Evolutionary conservation across 2,329 filamentous ascomycete species (phyloP).

Genomic region (Magnaporthiopsis incrustans): DNA sequence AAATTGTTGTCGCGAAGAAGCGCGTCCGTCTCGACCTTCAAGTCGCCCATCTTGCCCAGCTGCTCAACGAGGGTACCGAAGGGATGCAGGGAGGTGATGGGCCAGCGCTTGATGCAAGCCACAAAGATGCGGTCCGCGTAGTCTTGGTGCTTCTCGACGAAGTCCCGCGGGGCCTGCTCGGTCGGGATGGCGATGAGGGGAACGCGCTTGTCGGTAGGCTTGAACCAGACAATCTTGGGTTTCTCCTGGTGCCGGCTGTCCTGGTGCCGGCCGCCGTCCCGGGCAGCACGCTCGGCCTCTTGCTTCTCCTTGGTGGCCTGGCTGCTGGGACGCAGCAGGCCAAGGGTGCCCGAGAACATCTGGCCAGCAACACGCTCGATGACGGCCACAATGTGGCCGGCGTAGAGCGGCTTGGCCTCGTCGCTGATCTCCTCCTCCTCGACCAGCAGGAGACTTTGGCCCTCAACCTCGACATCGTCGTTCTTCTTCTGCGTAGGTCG

Average conservation of each 20-base stretch:
- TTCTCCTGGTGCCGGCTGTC: constrained; percentile 87
- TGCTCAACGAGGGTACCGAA: constrained; percentile 97
- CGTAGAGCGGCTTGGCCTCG: constrained; percentile 94
- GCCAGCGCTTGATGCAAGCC: constrained; percentile 98
- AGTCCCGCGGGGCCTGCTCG: constrained; percentile 93
- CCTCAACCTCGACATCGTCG: constrained; percentile 97
- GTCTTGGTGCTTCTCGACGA: constrained; percentile 96
- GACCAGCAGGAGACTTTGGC: constrained; percentile 90
- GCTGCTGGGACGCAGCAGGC: constrained; percentile 88
- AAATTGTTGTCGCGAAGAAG: constrained; percentile 98
- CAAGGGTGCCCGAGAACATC: constrained; percentile 97
- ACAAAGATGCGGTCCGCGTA: constrained; percentile 98
- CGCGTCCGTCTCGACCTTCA: constrained; percentile 96
- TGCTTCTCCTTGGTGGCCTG: constrained; percentile 99
- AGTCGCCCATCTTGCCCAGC: constrained; percentile 92
- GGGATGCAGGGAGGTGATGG: constrained; percentile 97
- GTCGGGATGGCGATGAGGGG: constrained; percentile 97
- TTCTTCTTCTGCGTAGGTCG: constrained; percentile 99
- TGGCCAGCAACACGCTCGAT: constrained; percentile 95
- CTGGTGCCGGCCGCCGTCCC: constrained; percentile 71
- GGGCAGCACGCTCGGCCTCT: constrained; percentile 87
- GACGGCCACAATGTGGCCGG: constrained; percentile 93
- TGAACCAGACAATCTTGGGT: constrained; percentile 99
- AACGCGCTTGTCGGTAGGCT: constrained; percentile 97
- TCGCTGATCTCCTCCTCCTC: constrained; percentile 99